Base-by-base conservation (phyloP, 192 early-diverging fungal genomes). In the Cladochytrium replicatum region DNA sequence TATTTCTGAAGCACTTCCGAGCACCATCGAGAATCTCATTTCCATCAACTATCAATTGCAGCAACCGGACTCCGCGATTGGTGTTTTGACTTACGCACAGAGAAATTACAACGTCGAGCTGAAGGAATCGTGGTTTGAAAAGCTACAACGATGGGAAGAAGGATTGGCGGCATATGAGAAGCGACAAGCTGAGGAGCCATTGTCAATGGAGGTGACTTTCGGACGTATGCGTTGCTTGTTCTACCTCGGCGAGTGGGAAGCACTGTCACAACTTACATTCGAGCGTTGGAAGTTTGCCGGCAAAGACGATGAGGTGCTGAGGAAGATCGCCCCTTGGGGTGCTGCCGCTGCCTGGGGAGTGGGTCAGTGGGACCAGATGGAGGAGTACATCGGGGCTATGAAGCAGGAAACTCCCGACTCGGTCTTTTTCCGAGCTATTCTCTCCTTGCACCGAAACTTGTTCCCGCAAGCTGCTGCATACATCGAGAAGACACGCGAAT, bases 11-110 rank as follows among this genome's bases (percentile, higher is more conserved):
- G 81, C 87, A 24, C 72, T 85, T 3, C 78, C 86, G 23, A 82
- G 84, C 19, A 89, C 87, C 0, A 88, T 96, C 23, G 90, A 93
- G 53, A 78, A 81, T 51, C 69, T 99, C 3, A 95, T 99, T 46
- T 81, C 78, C 38, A 91, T 95, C 51, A 97, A 97, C 66, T 89
- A 91, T 62, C 78, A 88, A 34, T 72, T 99, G 2, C 91, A 99
- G 55, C 86, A 91, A 55, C 87, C 91, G 7, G 95, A 99, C 64
- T 93, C 93, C 9, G 93, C 95, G 0, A 83, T 89, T 24, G 95
- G 95, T 43, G 91, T 97, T 55, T 66, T 97, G 32, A 88, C 82
- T 4, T 83, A 86, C 65, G 93, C 90, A 4, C 86, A 89, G 60
- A 68, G 88, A 37, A 78, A 76, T 11, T 46, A 77, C 28, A 80